Evolutionary conservation across 1,284 basidiomycete genomes (phyloP).

Genomic region (Rhodotorula sp.): DNA sequence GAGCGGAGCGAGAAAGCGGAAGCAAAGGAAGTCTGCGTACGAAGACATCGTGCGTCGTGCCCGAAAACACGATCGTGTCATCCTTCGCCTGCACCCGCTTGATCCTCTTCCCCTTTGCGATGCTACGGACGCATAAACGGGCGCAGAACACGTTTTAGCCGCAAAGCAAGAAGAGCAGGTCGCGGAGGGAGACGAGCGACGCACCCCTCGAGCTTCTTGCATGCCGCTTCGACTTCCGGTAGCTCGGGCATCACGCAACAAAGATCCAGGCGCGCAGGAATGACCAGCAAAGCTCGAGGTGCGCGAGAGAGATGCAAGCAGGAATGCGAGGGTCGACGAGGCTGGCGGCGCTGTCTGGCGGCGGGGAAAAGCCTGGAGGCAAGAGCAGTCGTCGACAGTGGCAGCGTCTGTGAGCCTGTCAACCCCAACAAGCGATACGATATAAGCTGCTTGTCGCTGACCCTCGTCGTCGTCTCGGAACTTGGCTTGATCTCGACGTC

Average conservation of each 20-base stretch:
- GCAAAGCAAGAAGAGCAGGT: not conserved
- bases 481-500: too few species aligned
- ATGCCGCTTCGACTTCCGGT: conserved; percentile 69
- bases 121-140: conserved; percentile 11
- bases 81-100: conserved; percentile 60
- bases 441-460: too few species aligned
- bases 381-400: too few species aligned
- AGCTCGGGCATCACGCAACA: conserved; percentile 27
- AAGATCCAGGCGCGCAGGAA: too few species aligned
- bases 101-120: conserved; percentile 61
- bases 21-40: conserved; percentile 53
- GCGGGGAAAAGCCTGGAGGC: too few species aligned
- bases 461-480: too few species aligned
- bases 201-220: conserved; percentile 57
- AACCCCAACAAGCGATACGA: too few species aligned
- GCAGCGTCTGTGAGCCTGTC: too few species aligned
- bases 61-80: conserved; percentile 69
- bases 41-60: conserved; percentile 61
- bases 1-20: not conserved
- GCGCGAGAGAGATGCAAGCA: not conserved
- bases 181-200: not conserved
- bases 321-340: too few species aligned
- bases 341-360: too few species aligned
- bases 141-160: not conserved
- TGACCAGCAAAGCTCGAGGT: not conserved